Evolutionary conservation across 768 basidiomycete species (phyloP).

Genomic region (Leccinum truebloodii): DNA sequence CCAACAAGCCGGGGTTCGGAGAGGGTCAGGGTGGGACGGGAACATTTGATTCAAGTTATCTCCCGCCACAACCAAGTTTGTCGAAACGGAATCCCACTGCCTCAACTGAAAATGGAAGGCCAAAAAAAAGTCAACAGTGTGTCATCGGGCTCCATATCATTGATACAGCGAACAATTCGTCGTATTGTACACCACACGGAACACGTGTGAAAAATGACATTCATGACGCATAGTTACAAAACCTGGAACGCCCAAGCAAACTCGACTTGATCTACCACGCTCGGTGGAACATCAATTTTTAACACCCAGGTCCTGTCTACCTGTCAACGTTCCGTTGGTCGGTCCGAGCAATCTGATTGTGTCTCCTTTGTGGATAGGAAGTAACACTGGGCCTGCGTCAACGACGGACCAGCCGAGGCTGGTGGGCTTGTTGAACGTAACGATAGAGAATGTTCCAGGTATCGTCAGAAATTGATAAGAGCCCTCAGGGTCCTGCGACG

Average conservation of each 20-base stretch:
- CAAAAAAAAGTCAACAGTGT: background rate
- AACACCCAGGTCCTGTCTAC: slow-evolving; percentile 22
- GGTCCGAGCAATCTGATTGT: slow-evolving; percentile 43
- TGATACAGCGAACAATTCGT: background rate
- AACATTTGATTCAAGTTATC: background rate
- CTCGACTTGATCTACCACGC: slow-evolving; percentile 26
- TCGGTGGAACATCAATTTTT: slow-evolving; percentile 32
- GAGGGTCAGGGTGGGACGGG: slow-evolving; percentile 4
- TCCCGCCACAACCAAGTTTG: too few species aligned
- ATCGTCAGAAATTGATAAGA: slow-evolving; percentile 51
- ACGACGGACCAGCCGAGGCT: slow-evolving; percentile 23
- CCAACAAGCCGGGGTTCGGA: background rate
- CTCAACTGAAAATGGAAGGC: slow-evolving; percentile 2
- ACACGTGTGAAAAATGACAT: background rate
- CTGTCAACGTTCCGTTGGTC: background rate
- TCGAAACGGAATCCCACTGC: background rate
- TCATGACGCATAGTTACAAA: slow-evolving; percentile 23
- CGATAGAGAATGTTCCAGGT: slow-evolving; percentile 50
- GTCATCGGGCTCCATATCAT: background rate
- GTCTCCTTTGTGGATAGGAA: slow-evolving; percentile 48
- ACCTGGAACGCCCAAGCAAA: slow-evolving; percentile 46
- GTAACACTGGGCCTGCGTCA: slow-evolving; percentile 32
- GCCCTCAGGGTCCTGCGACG: slow-evolving; percentile 38
- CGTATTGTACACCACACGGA: background rate
- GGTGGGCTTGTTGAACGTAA: slow-evolving; percentile 42